Conservation (phyloP, 805 yeast species). For the Saturnispora sekii region DNA sequence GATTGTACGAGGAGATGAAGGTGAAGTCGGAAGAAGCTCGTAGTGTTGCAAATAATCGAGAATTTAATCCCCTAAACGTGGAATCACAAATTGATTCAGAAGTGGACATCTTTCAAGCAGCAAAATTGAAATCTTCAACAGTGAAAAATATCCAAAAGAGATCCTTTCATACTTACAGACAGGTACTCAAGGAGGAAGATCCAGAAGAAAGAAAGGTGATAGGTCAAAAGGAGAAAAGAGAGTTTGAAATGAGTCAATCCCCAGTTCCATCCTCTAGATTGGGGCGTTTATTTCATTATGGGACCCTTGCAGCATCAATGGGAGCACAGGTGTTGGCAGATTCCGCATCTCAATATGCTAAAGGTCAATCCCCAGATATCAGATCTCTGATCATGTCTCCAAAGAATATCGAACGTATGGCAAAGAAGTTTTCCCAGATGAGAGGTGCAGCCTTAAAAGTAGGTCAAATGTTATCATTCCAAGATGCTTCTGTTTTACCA, state of each 20-base stretch:
- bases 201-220: constrained; percentile 8
- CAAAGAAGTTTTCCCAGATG: constrained; percentile 83
- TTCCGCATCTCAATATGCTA: constrained; percentile 58
- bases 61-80: constrained; percentile 11
- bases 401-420: constrained; percentile 77
- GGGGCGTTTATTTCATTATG: constrained; percentile 89
- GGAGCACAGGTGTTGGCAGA: constrained; percentile 78
- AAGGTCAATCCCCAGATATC: constrained; percentile 36
- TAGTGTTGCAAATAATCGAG: constrained; percentile 13
- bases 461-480: constrained; percentile 96
- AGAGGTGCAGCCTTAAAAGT: constrained; percentile 97
- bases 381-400: constrained; percentile 64
- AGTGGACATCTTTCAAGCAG: constrained; percentile 26
- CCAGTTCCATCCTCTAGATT: constrained; percentile 81
- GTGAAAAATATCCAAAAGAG: constrained; percentile 5
- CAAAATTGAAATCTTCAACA: constrained; percentile 23
- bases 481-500: constrained; percentile 79
- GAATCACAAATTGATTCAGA: constrained; percentile 10
- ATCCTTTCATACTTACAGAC: constrained; percentile 8
- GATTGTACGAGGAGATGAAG: constrained; percentile 21
- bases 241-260: constrained; percentile 45
- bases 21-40: constrained; percentile 19
- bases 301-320: constrained; percentile 83
- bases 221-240: constrained; percentile 29
- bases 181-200: background rate